Evolutionary conservation across 2,329 filamentous ascomycete species (phyloP).

Genomic region (Teratosphaeria nubilosa): DNA sequence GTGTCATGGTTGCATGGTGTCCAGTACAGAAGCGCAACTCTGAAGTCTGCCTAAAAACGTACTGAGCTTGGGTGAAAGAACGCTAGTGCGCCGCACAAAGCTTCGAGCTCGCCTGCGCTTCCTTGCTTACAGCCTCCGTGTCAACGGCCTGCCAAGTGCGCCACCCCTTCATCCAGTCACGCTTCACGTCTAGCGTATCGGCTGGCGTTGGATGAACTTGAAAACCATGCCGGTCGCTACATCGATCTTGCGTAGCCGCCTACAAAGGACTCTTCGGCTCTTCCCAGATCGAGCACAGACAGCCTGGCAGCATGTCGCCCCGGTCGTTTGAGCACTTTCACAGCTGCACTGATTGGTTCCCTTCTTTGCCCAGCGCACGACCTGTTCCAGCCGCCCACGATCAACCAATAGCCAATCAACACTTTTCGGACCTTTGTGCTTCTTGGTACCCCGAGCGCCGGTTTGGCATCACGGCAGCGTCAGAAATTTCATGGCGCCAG

Average conservation of each 20-base stretch:
- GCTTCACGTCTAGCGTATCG: not conserved
- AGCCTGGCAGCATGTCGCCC: not conserved
- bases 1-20: not conserved
- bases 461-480: not conserved
- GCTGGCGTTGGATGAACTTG: not conserved
- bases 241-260: not conserved
- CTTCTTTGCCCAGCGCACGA: not conserved
- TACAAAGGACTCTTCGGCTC: not conserved
- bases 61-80: not conserved
- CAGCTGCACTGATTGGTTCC: not conserved
- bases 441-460: not conserved
- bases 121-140: not conserved
- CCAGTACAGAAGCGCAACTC: no score
- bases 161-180: not conserved
- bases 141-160: not conserved
- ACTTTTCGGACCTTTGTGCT: not conserved
- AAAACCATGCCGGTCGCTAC: not conserved
- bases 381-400: not conserved
- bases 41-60: not conserved
- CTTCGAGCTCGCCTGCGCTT: not conserved
- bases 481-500: not conserved
- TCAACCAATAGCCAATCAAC: not conserved
- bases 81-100: not conserved
- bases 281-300: not conserved
- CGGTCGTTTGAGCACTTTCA: no score